Base-by-base conservation (phyloP, 495 filamentous ascomycete species). In the Penicillium nucicola region DNA sequence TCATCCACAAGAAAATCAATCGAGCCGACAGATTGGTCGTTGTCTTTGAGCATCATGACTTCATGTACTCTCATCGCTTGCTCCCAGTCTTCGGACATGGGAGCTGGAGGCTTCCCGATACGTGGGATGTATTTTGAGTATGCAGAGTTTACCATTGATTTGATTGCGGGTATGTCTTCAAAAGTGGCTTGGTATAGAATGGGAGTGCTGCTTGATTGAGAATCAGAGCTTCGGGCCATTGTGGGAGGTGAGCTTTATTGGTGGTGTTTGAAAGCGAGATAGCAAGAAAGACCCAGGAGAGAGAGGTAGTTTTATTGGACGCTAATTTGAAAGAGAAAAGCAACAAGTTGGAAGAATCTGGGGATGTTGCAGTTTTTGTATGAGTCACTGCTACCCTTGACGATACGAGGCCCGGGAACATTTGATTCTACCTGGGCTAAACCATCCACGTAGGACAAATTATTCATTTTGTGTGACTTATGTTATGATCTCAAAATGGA, bases 101-200 rank as follows among this genome's bases (percentile, higher is more conserved):
- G 68, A 0, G 59, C 69, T 18, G 69, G 69, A 12, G 55, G 57
- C 33, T 66, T 66, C 9, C 66, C 69, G 11, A 72, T 69, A 1
- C 68, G 68, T 7, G 58, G 43, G 30, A 71, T 69, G 42, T 72
- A 72, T 46, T 68, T 69, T 1, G 64, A 57, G 45, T 66, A 72
- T 14, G 68, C 64, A 28, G 58, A 55, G 32, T 62, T 42, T 18
- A 66, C 52, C 46, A 72, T 69, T 8, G 49, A 14, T 49, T 61
- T 52, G 4, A 72, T 66, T 15, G 33, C 12, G 12, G 58, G 49
- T 11, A 65, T 48, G 34, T 72, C 50, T 8, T 62, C 52, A 1
- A 25, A 1, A 13, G 52, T 64, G 6, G 68, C 68, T 36, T 48
- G 51, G 17, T 32, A 38, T 34, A 70, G 61, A 20, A 37, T 36